These are phyloP conservation scores for Pyrenochaeta sp. DNA, from an alignment of 2,329 filamentous ascomycete species.

Conservation along the genomic window DNA sequence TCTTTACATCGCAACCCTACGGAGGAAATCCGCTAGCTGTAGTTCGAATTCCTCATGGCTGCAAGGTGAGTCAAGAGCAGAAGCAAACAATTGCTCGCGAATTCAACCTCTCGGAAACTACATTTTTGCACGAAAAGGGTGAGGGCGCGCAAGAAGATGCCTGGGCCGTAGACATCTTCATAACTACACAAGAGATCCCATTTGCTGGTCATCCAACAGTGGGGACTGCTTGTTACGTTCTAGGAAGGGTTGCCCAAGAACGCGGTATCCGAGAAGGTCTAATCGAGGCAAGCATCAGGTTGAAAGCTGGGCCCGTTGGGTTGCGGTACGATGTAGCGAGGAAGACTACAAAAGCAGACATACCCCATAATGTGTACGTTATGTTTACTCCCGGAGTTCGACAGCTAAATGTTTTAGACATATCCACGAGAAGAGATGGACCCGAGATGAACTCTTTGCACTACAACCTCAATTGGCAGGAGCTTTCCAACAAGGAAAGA, in stretches of 20 bases:
- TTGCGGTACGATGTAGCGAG: constrained; percentile 52
- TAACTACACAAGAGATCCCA: constrained; percentile 59
- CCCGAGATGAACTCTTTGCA: constrained; percentile 32
- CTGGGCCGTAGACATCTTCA: constrained; percentile 65
- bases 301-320: constrained; percentile 56
- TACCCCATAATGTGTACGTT: constrained; percentile 73
- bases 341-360: constrained; percentile 64
- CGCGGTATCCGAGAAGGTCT: constrained; percentile 24
- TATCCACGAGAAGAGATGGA: constrained; percentile 36
- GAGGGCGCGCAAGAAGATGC: constrained; percentile 26
- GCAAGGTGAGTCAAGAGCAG: constrained; percentile 54
- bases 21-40: constrained; percentile 65
- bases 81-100: constrained; percentile 65
- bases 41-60: constrained; percentile 55
- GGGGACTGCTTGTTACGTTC: constrained; percentile 61
- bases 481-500: constrained; percentile 19
- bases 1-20: constrained; percentile 60
- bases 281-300: constrained; percentile 51
- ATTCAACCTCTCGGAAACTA: constrained; percentile 67
- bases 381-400: constrained; percentile 16
- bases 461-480: constrained; percentile 49
- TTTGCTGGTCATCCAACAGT: constrained; percentile 67
- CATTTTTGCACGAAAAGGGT: constrained; percentile 59
- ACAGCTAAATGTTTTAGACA: constrained; percentile 27
- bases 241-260: constrained; percentile 39